A percentile compares a stretch with the other conserved stretches of the same genome.
Conservation (phyloP, 2,329 filamentous ascomycete species). For the Mollisia scopiformis region DNA sequence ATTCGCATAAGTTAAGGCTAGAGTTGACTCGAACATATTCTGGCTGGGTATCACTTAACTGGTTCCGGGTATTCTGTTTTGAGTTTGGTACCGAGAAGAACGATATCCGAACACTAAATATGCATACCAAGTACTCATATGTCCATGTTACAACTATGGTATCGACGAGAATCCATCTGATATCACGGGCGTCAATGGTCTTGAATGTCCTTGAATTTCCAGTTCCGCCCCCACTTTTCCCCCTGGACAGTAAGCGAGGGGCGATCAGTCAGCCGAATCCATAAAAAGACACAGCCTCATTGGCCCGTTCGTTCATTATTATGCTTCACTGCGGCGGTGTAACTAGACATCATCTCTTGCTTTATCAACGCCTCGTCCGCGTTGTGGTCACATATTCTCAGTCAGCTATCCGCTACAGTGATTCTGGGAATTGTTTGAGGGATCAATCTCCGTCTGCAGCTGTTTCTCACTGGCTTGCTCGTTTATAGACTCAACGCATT, state of each 20-base stretch:
- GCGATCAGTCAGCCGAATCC: not conserved
- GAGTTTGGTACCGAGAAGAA: too few species aligned
- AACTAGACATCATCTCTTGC: not conserved
- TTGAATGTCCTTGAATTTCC: too few species aligned
- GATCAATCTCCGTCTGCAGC: not conserved
- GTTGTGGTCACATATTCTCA: not conserved
- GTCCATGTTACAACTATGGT: too few species aligned
- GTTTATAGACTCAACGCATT: not conserved
- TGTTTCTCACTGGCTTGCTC: not conserved
- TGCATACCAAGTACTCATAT: too few species aligned
- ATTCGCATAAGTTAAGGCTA: too few species aligned
- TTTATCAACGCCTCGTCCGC: not conserved
- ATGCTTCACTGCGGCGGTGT: not conserved
- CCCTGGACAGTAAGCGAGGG: not conserved
- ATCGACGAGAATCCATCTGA: too few species aligned
- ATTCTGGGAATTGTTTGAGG: not conserved
- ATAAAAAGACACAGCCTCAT: not conserved
- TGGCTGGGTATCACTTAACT: too few species aligned
- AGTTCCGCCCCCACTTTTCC: too few species aligned
- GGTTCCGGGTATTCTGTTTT: too few species aligned
- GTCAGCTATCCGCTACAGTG: not conserved
- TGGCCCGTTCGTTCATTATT: not conserved
- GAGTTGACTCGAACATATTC: too few species aligned
- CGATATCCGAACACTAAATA: too few species aligned
- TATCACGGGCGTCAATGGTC: too few species aligned